Percentiles rank a stretch among this genome's conserved stretches.
phyloP scores from a whole-genome alignment of 2,329 filamentous ascomycete genomes.

The Polychaeton citri region DNA sequence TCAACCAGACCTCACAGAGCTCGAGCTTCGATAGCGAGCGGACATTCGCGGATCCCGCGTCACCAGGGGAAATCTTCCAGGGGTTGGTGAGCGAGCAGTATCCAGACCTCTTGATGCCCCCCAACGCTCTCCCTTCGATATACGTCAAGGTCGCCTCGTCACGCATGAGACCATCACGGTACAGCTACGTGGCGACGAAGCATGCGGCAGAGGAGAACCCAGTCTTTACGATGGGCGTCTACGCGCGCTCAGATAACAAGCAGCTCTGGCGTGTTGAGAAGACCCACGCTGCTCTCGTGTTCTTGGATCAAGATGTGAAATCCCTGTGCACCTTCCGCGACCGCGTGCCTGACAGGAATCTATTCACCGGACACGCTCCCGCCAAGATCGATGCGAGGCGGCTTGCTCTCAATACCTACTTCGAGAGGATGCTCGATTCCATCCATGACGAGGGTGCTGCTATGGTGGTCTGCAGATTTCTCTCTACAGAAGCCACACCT shows the following conservation, averaged over 20 bases:
- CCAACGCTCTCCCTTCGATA: constrained; percentile 77
- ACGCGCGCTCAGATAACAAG: constrained; percentile 58
- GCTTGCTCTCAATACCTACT: constrained; percentile 66
- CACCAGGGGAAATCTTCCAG: constrained; percentile 47
- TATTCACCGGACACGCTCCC: constrained; percentile 87
- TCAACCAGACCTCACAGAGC: constrained; percentile 5
- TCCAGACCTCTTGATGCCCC: constrained; percentile 70
- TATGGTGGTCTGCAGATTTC: constrained; percentile 71
- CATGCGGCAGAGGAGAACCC: constrained; percentile 82
- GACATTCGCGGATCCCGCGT: neutral
- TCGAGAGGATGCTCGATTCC: constrained; percentile 73
- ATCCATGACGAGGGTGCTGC: constrained; percentile 66
- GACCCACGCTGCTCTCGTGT: constrained; percentile 66
- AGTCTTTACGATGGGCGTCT: constrained; percentile 81
- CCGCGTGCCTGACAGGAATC: constrained; percentile 65
- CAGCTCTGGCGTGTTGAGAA: constrained; percentile 96
- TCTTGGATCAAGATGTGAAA: constrained; percentile 70
- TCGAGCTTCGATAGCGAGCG: neutral
- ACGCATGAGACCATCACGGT: constrained; percentile 80
- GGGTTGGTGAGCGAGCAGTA: constrained; percentile 77
- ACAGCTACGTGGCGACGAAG: constrained; percentile 68
- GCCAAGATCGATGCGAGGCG: constrained; percentile 84
- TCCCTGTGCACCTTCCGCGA: constrained; percentile 58
- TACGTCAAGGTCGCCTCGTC: constrained; percentile 83
- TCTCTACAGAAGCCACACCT: constrained; percentile 52